These are phyloP conservation scores for Quercus lobata DNA, from an alignment of 331 rosid genomes.

Conservation along the genomic window DNA sequence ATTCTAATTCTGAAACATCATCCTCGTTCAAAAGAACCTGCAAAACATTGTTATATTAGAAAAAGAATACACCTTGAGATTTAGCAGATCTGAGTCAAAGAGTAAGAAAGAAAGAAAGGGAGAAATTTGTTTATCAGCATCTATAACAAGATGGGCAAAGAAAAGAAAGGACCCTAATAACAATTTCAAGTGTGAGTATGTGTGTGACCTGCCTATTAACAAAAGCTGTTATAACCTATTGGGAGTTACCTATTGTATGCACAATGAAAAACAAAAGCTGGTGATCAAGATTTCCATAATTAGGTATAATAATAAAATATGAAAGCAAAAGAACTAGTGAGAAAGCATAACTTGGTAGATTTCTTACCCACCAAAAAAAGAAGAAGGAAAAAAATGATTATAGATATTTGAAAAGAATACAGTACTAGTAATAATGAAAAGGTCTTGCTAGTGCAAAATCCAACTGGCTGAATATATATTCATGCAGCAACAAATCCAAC, in stretches of 20 bases:
- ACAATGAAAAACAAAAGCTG: too few species aligned
- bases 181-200: background rate
- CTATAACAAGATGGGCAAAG: background rate
- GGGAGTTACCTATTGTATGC: background rate
- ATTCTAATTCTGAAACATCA: conserved; percentile 58
- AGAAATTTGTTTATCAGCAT: background rate
- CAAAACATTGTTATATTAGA: conserved; percentile 10
- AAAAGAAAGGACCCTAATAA: background rate
- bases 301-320: background rate
- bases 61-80: background rate
- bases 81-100: background rate
- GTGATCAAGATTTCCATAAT: background rate
- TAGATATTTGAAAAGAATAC: conserved; percentile 15
- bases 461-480: background rate
- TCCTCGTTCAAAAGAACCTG: conserved; percentile 89
- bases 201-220: background rate
- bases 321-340: background rate
- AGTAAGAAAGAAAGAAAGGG: background rate
- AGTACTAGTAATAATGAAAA: background rate
- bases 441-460: conserved; percentile 1
- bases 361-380: too few species aligned
- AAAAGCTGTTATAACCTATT: background rate
- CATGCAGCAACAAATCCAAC: conserved; percentile 16
- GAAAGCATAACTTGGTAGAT: background rate
- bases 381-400: background rate